These are phyloP conservation scores for Fraxinus xanthoxyloides DNA, from an alignment of 305 asterid species.

Conservation along the genomic window DNA sequence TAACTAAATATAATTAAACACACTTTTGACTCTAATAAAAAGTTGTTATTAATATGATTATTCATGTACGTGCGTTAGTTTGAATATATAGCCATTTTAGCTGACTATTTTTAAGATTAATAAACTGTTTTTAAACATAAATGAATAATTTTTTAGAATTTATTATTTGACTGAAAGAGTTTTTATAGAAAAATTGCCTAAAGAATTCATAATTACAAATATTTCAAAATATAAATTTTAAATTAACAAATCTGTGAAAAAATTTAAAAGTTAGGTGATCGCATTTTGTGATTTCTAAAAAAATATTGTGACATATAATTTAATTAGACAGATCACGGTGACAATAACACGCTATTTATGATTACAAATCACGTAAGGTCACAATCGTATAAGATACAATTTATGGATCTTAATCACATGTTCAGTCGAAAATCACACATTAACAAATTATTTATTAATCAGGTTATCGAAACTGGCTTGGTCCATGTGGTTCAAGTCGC, in stretches of 20 bases:
- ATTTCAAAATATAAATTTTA: too few species aligned
- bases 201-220: too few species aligned
- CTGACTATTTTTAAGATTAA: neutral
- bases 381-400: neutral
- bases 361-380: neutral
- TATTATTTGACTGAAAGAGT: too few species aligned
- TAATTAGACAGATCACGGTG: neutral
- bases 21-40: neutral
- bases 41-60: neutral
- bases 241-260: neutral
- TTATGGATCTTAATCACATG: neutral
- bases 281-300: neutral
- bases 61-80: neutral
- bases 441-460: too few species aligned
- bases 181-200: too few species aligned
- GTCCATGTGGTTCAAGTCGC: constrained; percentile 25
- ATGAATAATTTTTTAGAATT: too few species aligned
- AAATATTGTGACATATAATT: too few species aligned
- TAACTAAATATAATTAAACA: neutral
- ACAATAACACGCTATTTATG: too few species aligned
- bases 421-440: neutral
- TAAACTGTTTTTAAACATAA: too few species aligned
- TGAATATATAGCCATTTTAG: neutral
- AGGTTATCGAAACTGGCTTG: constrained; percentile 10
- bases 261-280: neutral